These are phyloP conservation scores for Claviceps digitariae DNA, from an alignment of 2,329 filamentous ascomycete species.

Conservation along the genomic window DNA sequence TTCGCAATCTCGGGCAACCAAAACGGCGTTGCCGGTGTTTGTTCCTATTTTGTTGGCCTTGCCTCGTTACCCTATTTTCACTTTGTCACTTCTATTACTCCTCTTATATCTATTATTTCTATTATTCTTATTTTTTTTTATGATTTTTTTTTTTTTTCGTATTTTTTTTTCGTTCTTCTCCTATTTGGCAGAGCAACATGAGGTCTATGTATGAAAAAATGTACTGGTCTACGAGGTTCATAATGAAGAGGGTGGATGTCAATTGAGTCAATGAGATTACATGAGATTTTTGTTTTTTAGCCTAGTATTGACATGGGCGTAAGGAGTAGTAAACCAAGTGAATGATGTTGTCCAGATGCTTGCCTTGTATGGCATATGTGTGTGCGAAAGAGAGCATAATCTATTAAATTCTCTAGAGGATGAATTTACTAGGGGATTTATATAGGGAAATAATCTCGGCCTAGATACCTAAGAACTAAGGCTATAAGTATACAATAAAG, in stretches of 20 bases:
- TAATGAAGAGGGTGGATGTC: neutral
- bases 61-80: neutral
- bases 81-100: neutral
- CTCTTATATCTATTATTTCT: neutral
- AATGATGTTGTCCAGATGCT: neutral
- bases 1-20: neutral
- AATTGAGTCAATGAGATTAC: neutral
- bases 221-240: neutral
- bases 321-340: too few relatives aligned
- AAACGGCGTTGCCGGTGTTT: conserved; percentile 2
- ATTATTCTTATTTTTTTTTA: neutral
- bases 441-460: too few relatives aligned
- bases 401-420: too few relatives aligned
- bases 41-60: neutral
- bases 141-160: neutral
- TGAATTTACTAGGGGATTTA: too few relatives aligned
- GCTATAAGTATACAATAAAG: too few relatives aligned
- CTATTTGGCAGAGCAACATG: neutral
- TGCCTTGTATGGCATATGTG: too few relatives aligned
- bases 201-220: neutral
- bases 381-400: too few relatives aligned
- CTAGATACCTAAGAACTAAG: too few relatives aligned
- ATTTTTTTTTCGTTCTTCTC: too few relatives aligned
- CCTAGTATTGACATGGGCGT: neutral
- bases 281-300: neutral